Evolutionary conservation across 495 filamentous ascomycete species (phyloP).

Genomic region (Pyrenula aspistea): DNA sequence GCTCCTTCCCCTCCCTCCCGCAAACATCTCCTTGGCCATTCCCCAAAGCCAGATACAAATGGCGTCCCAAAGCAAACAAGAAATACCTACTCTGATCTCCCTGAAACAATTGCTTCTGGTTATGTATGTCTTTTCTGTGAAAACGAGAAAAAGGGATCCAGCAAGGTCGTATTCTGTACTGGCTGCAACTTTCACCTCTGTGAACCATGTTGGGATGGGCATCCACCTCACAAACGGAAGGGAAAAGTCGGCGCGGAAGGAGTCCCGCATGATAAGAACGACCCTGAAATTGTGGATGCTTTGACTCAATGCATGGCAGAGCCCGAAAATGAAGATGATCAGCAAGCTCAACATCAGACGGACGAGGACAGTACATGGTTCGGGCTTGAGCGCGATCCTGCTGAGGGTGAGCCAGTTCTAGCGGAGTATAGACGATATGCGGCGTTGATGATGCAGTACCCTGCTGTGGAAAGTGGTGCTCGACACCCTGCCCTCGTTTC

Average conservation of each 20-base stretch:
- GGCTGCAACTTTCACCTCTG: background rate
- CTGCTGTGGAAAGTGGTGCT: conserved; percentile 11
- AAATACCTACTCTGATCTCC: too few species aligned
- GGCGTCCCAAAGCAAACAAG: too few species aligned
- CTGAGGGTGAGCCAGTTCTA: conserved; percentile 17
- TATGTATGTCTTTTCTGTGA: too few species aligned
- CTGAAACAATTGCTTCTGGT: too few species aligned
- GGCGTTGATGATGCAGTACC: conserved; percentile 25
- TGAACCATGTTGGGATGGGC: background rate
- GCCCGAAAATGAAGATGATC: conserved; percentile 2
- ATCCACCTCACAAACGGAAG: background rate
- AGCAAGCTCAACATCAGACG: conserved; percentile 6
- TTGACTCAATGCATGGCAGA: conserved; percentile 4
- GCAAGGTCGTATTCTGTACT: background rate
- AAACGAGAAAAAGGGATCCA: too few species aligned
- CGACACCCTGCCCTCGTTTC: conserved; percentile 33
- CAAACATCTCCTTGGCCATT: too few species aligned
- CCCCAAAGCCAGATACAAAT: too few species aligned
- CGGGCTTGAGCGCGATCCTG: conserved; percentile 24
- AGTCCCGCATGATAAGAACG: conserved; percentile 11
- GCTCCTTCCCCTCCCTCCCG: too few species aligned
- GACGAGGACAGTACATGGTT: conserved; percentile 40
- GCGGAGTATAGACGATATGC: conserved; percentile 27
- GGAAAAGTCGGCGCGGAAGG: conserved; percentile 3
- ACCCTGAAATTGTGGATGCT: background rate